These are phyloP conservation scores for Arachis stenosperma DNA, from an alignment of 306 rosid genomes.

Conservation along the genomic window DNA sequence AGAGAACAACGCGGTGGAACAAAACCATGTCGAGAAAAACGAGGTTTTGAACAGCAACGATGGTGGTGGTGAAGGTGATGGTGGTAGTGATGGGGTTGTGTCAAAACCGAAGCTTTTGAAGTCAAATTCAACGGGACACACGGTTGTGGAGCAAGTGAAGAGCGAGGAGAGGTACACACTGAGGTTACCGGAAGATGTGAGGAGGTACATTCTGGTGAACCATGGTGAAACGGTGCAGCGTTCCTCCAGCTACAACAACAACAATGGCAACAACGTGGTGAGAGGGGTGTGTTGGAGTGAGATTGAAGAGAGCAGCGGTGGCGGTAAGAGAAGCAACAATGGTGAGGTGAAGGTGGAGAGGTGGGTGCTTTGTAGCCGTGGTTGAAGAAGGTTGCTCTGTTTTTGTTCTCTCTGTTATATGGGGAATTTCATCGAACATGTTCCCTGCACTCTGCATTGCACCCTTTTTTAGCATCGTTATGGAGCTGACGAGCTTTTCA, in stretches of 20 bases:
- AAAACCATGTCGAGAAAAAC: not conserved
- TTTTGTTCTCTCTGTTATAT: not conserved
- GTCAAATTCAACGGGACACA: constrained; percentile 84
- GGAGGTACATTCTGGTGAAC: constrained; percentile 52
- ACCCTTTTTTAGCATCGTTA: not conserved
- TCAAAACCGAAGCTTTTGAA: constrained; percentile 35
- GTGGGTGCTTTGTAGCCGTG: constrained; percentile 30
- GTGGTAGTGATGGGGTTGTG: not conserved
- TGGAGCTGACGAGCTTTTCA: not conserved
- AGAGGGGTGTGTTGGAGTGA: constrained; percentile 45
- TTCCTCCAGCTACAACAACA: constrained; percentile 51
- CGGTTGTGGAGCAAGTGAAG: constrained; percentile 50
- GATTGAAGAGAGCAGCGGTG: constrained; percentile 3
- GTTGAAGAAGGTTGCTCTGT: not conserved
- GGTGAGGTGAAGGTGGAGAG: not conserved
- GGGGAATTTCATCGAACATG: constrained; percentile 33
- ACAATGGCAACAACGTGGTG: constrained; percentile 36
- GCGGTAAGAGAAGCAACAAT: not conserved
- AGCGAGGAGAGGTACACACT: constrained; percentile 56
- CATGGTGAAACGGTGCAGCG: constrained; percentile 48
- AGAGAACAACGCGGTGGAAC: not conserved
- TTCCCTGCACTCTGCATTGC: not conserved
- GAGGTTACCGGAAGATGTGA: constrained; percentile 61
- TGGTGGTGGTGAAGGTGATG: too few relatives aligned
- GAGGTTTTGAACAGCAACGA: not conserved